Conservation (phyloP, 768 basidiomycete species). For the Floccularia luteovirens region DNA sequence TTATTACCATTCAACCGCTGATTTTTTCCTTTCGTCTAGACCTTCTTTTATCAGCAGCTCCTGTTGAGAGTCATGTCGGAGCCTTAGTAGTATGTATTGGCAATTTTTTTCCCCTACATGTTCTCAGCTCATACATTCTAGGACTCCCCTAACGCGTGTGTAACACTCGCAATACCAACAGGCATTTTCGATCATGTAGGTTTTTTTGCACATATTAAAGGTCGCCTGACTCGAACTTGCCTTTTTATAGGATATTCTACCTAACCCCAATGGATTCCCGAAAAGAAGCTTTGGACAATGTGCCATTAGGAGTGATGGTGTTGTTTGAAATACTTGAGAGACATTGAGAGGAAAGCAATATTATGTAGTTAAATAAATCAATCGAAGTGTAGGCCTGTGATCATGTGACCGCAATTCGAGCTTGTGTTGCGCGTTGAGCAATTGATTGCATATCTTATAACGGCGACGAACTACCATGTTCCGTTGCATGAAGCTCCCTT, state of each 20-base stretch:
- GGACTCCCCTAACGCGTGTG: slow-evolving; percentile 77
- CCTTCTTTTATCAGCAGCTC: slow-evolving; percentile 61
- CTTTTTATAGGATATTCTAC: slow-evolving; percentile 51
- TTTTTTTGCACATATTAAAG: neutral
- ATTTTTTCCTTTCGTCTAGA: slow-evolving; percentile 24
- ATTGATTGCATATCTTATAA: too few relatives aligned
- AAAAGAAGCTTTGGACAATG: slow-evolving; percentile 58
- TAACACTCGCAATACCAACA: slow-evolving; percentile 66
- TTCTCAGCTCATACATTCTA: slow-evolving; percentile 11
- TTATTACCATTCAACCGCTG: neutral
- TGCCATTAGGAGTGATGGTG: slow-evolving; percentile 57
- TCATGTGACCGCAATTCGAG: too few relatives aligned
- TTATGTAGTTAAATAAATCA: too few relatives aligned
- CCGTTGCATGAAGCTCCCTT: too few relatives aligned
- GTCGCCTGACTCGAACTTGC: neutral
- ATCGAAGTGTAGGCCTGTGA: too few relatives aligned
- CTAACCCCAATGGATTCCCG: slow-evolving; percentile 52
- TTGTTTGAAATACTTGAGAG: too few relatives aligned
- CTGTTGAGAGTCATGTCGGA: slow-evolving; percentile 64
- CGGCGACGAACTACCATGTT: too few relatives aligned
- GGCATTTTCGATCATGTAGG: slow-evolving; percentile 70
- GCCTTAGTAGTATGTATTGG: slow-evolving; percentile 57
- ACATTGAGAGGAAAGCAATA: too few relatives aligned
- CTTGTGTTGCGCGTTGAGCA: too few relatives aligned
- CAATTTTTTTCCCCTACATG: neutral